Conservation (phyloP, 805 yeast genomes). For the Yarrowia hollandica region DNA sequence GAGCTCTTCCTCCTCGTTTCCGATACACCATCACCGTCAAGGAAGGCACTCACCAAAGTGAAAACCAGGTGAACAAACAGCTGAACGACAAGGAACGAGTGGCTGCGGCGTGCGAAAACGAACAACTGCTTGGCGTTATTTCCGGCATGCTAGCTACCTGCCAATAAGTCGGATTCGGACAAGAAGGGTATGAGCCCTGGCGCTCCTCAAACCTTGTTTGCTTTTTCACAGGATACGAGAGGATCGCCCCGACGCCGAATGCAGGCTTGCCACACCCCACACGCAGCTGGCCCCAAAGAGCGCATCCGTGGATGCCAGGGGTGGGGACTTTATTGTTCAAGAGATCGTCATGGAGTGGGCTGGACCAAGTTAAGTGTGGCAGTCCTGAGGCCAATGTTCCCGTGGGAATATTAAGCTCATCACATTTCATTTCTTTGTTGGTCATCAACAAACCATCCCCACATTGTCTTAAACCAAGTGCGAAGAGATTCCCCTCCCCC, state of each 20-base stretch:
- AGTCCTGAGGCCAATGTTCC: no score
- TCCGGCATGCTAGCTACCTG: conserved; percentile 90
- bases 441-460: conserved; percentile 4
- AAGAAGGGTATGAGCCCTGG: background rate
- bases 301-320: no score
- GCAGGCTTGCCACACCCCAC: conserved; percentile 2
- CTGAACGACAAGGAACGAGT: conserved; percentile 96
- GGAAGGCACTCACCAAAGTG: conserved; percentile 94
- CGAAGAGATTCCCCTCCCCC: background rate
- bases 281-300: no score
- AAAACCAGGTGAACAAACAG: conserved; percentile 93
- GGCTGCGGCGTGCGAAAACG: conserved; percentile 98
- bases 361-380: no score
- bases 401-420: conserved; percentile 9
- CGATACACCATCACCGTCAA: conserved; percentile 77
- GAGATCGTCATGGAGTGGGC: no score
- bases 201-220: background rate
- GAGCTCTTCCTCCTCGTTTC: conserved; percentile 83
- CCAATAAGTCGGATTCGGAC: conserved; percentile 19
- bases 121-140: conserved; percentile 84
- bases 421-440: background rate
- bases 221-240: conserved; percentile 21
- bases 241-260: background rate
- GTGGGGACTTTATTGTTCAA: background rate
- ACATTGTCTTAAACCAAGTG: conserved; percentile 3